Conservation (phyloP, 768 basidiomycete genomes). For the Russula olivacea region DNA sequence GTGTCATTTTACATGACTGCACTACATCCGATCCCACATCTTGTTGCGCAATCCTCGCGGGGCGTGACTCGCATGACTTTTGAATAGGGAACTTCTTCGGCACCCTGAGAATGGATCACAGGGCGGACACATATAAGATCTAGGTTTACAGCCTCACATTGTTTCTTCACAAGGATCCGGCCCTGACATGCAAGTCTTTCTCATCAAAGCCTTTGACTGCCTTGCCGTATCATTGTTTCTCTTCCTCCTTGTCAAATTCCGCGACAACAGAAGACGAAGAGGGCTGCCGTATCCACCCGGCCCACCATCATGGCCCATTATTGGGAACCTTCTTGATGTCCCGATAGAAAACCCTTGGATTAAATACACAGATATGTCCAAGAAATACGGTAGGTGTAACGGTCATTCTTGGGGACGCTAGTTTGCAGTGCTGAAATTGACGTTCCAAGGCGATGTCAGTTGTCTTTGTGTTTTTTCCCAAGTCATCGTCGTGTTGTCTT, state of each 20-base stretch:
- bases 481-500: constrained; percentile 5
- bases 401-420: background rate
- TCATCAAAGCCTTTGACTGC: background rate
- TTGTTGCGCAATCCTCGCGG: too few species aligned
- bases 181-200: background rate
- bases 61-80: background rate
- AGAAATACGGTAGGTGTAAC: constrained; percentile 8
- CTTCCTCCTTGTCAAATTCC: background rate
- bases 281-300: constrained; percentile 10
- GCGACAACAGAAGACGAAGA: background rate
- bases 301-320: background rate
- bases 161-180: background rate
- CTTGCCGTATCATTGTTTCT: background rate
- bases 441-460: constrained; percentile 12
- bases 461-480: constrained; percentile 9
- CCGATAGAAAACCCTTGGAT: constrained; percentile 7
- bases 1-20: too few species aligned
- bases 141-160: too few species aligned
- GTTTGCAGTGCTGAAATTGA: background rate
- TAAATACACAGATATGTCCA: constrained; percentile 1
- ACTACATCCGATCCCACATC: too few species aligned
- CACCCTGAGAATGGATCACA: background rate
- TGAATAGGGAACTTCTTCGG: too few species aligned
- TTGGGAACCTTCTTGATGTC: constrained; percentile 17
- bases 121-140: too few species aligned